A percentile compares a stretch with the other conserved stretches of the same genome.
Evolutionary conservation across 2,329 filamentous ascomycete species (phyloP).

Genomic region (Pezicula rhizophila): DNA sequence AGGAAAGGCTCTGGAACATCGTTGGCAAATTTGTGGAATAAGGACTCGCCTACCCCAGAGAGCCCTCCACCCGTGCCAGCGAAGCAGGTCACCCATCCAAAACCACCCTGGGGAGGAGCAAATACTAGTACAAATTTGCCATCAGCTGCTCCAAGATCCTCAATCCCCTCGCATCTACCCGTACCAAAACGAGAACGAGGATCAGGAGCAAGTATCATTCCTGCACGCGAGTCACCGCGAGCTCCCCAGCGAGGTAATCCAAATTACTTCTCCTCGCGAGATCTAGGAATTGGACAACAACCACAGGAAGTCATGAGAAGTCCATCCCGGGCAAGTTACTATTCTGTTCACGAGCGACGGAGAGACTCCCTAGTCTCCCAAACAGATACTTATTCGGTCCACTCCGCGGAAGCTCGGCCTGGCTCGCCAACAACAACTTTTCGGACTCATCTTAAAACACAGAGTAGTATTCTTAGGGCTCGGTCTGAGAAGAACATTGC

Average conservation of each 20-base stretch:
- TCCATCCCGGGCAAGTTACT: slow-evolving; percentile 42
- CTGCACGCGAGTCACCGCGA: slow-evolving; percentile 29
- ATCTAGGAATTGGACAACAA: slow-evolving; percentile 25
- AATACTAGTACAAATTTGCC: slow-evolving; percentile 12
- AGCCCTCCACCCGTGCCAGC: slow-evolving; percentile 2
- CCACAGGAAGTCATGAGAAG: slow-evolving; percentile 24
- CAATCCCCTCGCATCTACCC: slow-evolving; percentile 19
- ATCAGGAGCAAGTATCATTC: slow-evolving; percentile 24
- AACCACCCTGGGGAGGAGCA: slow-evolving; percentile 20
- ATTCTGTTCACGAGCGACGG: slow-evolving; percentile 44
- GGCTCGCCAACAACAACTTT: slow-evolving; percentile 38
- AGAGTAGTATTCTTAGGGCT: slow-evolving; percentile 27
- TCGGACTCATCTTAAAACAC: slow-evolving; percentile 24
- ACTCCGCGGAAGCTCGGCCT: slow-evolving; percentile 38
- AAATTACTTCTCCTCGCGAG: slow-evolving; percentile 34
- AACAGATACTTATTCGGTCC: slow-evolving; percentile 49
- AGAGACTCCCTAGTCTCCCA: slow-evolving; percentile 50
- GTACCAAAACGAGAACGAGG: slow-evolving; percentile 23
- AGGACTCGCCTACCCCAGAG: slow-evolving; percentile 31
- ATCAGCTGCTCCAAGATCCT: slow-evolving; percentile 17
- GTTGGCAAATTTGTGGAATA: slow-evolving; percentile 43
- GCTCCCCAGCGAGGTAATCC: slow-evolving; percentile 31
- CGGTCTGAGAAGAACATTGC: slow-evolving; percentile 30
- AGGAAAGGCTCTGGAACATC: slow-evolving; percentile 42
- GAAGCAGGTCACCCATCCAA: slow-evolving; percentile 21